Evolutionary conservation across 805 yeast genomes (phyloP), one percentile per base, ranked within the genome.

Genomic region (Saccharomyces paradoxus): DNA sequence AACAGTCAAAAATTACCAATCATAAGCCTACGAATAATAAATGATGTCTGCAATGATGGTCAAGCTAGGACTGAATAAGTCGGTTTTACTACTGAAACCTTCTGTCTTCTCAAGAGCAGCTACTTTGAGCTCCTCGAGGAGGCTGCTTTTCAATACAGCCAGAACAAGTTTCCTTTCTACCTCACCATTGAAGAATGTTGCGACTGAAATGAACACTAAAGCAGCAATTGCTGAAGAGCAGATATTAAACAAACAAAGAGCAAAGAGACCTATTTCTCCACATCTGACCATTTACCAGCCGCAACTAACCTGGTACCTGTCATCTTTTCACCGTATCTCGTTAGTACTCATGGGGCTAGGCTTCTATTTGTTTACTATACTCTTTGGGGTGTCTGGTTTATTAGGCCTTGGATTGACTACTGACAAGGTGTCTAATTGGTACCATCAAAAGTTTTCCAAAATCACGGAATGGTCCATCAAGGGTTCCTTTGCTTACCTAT

Each of bases 201-300:
- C 21, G n/a, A 48, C 41, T 30, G 26, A 50, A 22, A 26, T 46
- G 68, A 37, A 37, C 53, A 77, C 84, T 13, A 77, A 80, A 56
- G 74, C 88, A 37, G 76, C 77, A 46, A 80, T 74, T 27, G 81
- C 82, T 61, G 95, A 87, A 64, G 80, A 86, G 60, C 80, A 79
- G 37, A 77, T 90, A 54, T 79, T 92, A 58, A 78, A 82, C 54
- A 82, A 83, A 53, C 98, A 92, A 77, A 83, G 99, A 73, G 81
- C 77, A 61, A 81, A 82, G 75, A 85, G 99, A 75, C 98, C 98
- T 32, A 74, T 81, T 14, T 89, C 97, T 30, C 98, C 98, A 54
- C 96, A 92, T 71, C 78, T 92, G 68, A 75, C 83, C 58, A 91
- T 94, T 69, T 92, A 92, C 77, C 79, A 91, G 76, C 95, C 95